Evolutionary conservation across 257 asterid species (phyloP), one percentile per base, ranked within the genome.

Genomic region (Paulownia fortunei): DNA sequence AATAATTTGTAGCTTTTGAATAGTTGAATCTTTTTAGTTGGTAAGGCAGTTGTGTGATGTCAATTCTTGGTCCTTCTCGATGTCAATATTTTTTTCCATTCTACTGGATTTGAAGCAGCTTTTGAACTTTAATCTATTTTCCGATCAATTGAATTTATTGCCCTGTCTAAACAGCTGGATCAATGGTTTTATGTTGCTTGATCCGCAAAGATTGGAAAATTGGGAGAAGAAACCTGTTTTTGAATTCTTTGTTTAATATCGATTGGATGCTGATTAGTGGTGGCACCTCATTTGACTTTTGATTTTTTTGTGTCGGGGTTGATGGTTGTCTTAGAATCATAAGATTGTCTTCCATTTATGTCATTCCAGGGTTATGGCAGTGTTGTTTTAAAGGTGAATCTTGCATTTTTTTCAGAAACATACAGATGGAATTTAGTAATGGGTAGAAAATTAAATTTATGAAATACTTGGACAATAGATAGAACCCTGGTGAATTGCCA

Each of bases 111-210:
- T 74, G 19, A 41, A 70, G 16, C 30, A 9, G 16, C 51, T 52
- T 15, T 54, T 69, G 21, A 61, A 46, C 19, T 26, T 63, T 2
- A 8, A 46, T 27, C 12, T 37, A 18, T 23, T 62, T 61, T 21
- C 54, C 18, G 27, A 30, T 24, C 18, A 15, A 6, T n/a, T 32
- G 47, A 23, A 41, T 74, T 24, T 55, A 16, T 67, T 46, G 6
- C 70, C 79, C 71, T 71, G 49, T 60, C 66, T 18, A 37, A 55
- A 41, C 18, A 58, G 61, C 75, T 70, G 68, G 72, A 80, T 54
- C 56, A 26, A 44, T 18, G 58, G 58, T 37, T 74, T 21, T 76
- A 30, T 41, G 72, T 70, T 69, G 59, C 42, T 69, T 76, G 69
- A 69, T 76, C 75, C 62, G 8, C 62, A 32, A 55, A 68, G 24